A percentile compares a stretch with the other conserved stretches of the same genome.
These are phyloP conservation scores for Suhomyces faveliae DNA, from an alignment of 805 yeast species.

Conservation along the genomic window DNA sequence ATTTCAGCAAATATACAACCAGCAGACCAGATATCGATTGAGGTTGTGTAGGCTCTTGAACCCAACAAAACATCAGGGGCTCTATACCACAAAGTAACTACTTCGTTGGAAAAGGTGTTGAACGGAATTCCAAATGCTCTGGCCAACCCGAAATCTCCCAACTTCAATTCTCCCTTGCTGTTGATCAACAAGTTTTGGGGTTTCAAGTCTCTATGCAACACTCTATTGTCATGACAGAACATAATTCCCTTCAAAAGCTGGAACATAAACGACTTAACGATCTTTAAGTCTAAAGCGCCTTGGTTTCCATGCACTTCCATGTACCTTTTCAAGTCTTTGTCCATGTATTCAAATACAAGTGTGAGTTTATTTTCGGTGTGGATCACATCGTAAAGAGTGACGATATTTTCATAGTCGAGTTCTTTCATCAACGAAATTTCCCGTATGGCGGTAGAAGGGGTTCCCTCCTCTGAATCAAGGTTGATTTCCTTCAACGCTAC, in stretches of 20 bases:
- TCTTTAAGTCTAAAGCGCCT: constrained; percentile 69
- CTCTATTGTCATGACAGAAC: constrained; percentile 82
- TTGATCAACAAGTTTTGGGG: constrained; percentile 93
- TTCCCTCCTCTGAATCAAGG: constrained; percentile 95
- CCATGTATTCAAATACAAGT: constrained; percentile 89
- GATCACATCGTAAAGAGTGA: constrained; percentile 89
- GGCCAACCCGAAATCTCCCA: constrained; percentile 96
- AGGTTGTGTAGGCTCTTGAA: constrained; percentile 91
- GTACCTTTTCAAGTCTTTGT: constrained; percentile 87
- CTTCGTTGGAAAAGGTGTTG: constrained; percentile 95
- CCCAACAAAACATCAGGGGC: constrained; percentile 97
- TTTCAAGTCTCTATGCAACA: constrained; percentile 83
- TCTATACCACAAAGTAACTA: constrained; percentile 96
- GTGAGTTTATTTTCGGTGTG: constrained; percentile 96
- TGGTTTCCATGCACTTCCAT: constrained; percentile 84
- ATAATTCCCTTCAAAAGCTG: constrained; percentile 87
- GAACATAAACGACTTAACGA: constrained; percentile 90
- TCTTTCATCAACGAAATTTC: constrained; percentile 96
- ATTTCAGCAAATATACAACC: constrained; percentile 98
- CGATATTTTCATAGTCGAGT: constrained; percentile 87
- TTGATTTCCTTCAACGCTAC: constrained; percentile 95
- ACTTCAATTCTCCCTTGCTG: constrained; percentile 83
- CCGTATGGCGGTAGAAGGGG: constrained; percentile 96
- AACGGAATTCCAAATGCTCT: constrained; percentile 98
- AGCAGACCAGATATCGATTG: constrained; percentile 98